Conservation (phyloP, 208 protist genomes). For the Trypanosoma platydactyli region DNA sequence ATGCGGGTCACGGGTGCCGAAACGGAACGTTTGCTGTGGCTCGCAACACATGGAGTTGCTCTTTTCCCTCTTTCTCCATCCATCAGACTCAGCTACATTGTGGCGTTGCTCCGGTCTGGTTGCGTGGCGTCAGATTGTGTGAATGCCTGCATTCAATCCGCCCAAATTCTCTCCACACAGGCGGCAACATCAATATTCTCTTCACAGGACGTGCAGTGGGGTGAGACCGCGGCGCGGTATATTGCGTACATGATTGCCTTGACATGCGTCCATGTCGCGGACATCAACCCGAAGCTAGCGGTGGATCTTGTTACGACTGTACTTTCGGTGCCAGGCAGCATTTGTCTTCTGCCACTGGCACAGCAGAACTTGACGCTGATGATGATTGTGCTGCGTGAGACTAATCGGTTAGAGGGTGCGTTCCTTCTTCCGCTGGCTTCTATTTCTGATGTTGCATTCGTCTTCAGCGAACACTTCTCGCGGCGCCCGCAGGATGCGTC, state of each 20-base stretch:
- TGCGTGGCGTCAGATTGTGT: conserved; percentile 21
- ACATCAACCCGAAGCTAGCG: conserved; percentile 27
- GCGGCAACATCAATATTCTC: conserved; percentile 34
- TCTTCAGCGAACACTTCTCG: conserved; percentile 32
- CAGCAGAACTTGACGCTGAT: conserved; percentile 68
- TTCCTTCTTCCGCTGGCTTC: conserved; percentile 54
- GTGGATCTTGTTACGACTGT: conserved; percentile 24
- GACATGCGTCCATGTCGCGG: conserved; percentile 38
- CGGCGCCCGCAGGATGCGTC: conserved; percentile 33
- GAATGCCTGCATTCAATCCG: conserved; percentile 41
- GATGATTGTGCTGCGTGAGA: conserved; percentile 45
- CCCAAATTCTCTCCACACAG: conserved; percentile 51
- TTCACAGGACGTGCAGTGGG: conserved; percentile 31
- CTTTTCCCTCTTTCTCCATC: conserved; percentile 67
- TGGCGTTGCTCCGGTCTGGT: conserved; percentile 28
- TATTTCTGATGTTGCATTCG: conserved; percentile 59
- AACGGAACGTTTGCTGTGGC: conserved; percentile 50
- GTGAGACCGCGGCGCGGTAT: conserved; percentile 47
- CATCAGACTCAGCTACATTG: conserved; percentile 50
- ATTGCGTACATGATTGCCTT: conserved; percentile 59
- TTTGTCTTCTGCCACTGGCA: conserved; percentile 62
- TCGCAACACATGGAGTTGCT: conserved; percentile 50
- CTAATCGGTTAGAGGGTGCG: conserved; percentile 29
- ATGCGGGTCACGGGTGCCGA: conserved; percentile 40
- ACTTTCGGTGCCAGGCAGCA: conserved; percentile 23